These are phyloP conservation scores for Quercus berberidifolia DNA, from an alignment of 306 rosid species.

Conservation along the genomic window DNA sequence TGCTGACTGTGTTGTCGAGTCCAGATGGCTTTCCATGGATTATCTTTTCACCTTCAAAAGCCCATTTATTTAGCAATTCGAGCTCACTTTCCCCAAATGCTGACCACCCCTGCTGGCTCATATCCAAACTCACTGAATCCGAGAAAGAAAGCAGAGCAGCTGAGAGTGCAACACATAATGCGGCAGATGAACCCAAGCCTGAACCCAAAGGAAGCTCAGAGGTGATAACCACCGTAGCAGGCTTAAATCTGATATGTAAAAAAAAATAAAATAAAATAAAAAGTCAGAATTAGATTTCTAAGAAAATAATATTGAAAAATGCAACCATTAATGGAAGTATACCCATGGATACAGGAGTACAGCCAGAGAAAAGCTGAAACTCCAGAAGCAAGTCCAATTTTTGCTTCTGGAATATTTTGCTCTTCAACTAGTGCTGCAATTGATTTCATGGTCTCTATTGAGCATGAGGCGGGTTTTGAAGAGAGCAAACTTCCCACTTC, in stretches of 20 bases:
- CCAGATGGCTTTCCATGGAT: slow-evolving; percentile 98
- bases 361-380: slow-evolving; percentile 88
- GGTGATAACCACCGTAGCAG: slow-evolving; percentile 67
- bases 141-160: slow-evolving; percentile 71
- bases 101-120: slow-evolving; percentile 60
- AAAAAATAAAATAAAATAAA: neutral
- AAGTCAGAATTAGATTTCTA: slow-evolving; percentile 8
- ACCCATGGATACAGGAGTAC: slow-evolving; percentile 80
- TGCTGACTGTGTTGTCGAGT: slow-evolving; percentile 88
- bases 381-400: slow-evolving; percentile 65
- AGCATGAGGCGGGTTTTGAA: slow-evolving; percentile 56
- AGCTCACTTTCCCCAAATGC: slow-evolving; percentile 56
- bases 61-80: slow-evolving; percentile 85
- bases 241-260: slow-evolving; percentile 60
- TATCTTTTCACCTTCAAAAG: slow-evolving; percentile 96
- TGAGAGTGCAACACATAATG: slow-evolving; percentile 74
- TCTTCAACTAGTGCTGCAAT: slow-evolving; percentile 65
- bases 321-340: neutral
- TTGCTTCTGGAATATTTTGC: slow-evolving; percentile 63
- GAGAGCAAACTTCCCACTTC: slow-evolving; percentile 29
- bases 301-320: neutral
- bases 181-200: slow-evolving; percentile 93
- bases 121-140: slow-evolving; percentile 54
- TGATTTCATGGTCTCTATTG: slow-evolving; percentile 50
- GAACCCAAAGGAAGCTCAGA: slow-evolving; percentile 93